These are phyloP conservation scores for Lantana camara DNA, from an alignment of 257 asterid genomes.

Conservation along the genomic window DNA sequence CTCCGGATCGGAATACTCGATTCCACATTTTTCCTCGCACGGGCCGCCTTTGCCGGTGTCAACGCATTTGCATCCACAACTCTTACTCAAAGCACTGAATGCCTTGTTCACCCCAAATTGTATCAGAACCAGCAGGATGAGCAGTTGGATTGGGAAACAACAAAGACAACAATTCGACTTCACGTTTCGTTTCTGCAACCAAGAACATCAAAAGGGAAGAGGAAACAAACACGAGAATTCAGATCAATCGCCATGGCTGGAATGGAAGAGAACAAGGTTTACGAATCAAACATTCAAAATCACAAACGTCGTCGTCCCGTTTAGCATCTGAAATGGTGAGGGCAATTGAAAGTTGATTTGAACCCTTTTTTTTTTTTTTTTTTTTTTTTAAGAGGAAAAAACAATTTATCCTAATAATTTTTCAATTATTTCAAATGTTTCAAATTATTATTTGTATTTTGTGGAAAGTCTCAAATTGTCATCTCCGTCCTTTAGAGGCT, in stretches of 20 bases:
- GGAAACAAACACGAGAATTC: background rate
- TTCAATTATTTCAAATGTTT: too few species aligned
- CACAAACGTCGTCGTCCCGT: too few species aligned
- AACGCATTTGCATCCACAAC: slow-evolving; percentile 88
- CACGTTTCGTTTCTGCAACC: slow-evolving; percentile 76
- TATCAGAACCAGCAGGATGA: slow-evolving; percentile 67
- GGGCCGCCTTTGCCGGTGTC: slow-evolving; percentile 73
- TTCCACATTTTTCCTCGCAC: slow-evolving; percentile 78
- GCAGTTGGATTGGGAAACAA: slow-evolving; percentile 61
- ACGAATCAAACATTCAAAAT: slow-evolving; percentile 1
- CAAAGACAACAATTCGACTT: slow-evolving; percentile 64
- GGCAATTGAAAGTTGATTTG: too few species aligned
- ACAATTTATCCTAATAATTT: too few species aligned
- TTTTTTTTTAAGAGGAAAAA: too few species aligned
- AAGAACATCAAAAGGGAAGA: background rate
- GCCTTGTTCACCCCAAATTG: slow-evolving; percentile 65
- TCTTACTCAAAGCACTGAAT: slow-evolving; percentile 67
- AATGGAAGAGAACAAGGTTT: background rate
- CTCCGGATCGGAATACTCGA: slow-evolving; percentile 71
- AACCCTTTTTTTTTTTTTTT: too few species aligned
- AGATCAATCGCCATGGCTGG: slow-evolving; percentile 4
- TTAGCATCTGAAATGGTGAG: too few species aligned
- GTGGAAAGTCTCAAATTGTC: too few species aligned
- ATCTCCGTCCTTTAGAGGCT: too few species aligned
- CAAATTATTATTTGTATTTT: too few species aligned